Evolutionary conservation across 2,329 filamentous ascomycete genomes (phyloP), one percentile per base, ranked within the genome.

Genomic region (Knufia fluminis): DNA sequence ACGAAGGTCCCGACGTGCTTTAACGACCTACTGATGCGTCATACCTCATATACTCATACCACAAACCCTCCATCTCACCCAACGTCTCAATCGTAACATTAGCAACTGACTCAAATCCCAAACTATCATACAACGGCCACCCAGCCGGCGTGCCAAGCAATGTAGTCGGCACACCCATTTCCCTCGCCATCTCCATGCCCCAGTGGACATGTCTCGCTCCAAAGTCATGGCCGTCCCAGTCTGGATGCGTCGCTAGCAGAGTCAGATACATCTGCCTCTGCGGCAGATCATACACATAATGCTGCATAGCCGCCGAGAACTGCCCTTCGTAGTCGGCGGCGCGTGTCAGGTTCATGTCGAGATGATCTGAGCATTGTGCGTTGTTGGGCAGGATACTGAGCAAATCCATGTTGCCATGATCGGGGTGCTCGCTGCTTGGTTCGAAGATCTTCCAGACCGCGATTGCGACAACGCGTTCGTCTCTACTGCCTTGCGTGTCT

Each of bases 151-250:
- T 49, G 2, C 38, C 46, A 14, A 49, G 42, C 46, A 49, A 35
- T 9, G 46, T 49, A 3, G 40, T 22, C 16, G 38, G 46, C 12
- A 42, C 22, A 6, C 16, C n/a, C 38, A 28, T 20, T 17, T 19
- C 26, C 23, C 23, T 28, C 17, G 51, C 51, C 10, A 42, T 14
- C 2, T 47, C 31, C 48, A 43, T 41, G 2, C 51, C 51, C 51
- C 51, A 51, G 19, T 20, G 19, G 12, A 28, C 12, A 22, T 53
- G 39, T 12, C 22, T 26, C 2, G 48, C 48, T 12, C 48, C 51
- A 36, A 53, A 53, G 19, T 42, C 48, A 22, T 50, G 47, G 9
- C 48, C 48, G 22, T 53, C 41, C 40, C 42, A 53, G 9, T 26
- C 32, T 2, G 51, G 51, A 42, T 53, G 51, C n/a, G 51, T 53